Percentiles rank a stretch among this genome's conserved stretches.
Conservation (phyloP, 805 yeast genomes). For the Schwanniomyces pseudopolymorphus region DNA sequence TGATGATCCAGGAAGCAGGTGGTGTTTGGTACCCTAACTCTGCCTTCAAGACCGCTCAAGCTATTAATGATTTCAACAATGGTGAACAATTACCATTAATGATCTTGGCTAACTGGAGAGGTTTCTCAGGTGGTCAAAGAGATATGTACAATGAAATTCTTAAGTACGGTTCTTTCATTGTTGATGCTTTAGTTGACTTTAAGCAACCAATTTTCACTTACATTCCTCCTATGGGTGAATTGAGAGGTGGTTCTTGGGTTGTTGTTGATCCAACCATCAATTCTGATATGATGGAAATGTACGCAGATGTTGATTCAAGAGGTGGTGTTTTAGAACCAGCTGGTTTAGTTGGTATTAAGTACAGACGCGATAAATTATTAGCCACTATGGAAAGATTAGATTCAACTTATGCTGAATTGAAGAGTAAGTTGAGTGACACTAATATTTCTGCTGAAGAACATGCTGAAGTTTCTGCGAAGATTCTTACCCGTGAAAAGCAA, state of each 20-base stretch:
- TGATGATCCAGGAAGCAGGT: slow-evolving; percentile 90
- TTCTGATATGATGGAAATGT: slow-evolving; percentile 98
- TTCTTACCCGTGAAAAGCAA: slow-evolving; percentile 74
- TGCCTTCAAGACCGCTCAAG: slow-evolving; percentile 99
- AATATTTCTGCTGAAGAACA: slow-evolving; percentile 63
- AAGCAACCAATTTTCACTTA: slow-evolving; percentile 96
- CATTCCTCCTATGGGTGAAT: slow-evolving; percentile 97
- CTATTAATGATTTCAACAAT: slow-evolving; percentile 93
- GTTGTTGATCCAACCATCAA: slow-evolving; percentile 99
- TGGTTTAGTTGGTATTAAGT: slow-evolving; percentile 98
- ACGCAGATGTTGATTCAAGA: slow-evolving; percentile 92
- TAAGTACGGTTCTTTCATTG: slow-evolving; percentile 95
- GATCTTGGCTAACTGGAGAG: slow-evolving; percentile 99
- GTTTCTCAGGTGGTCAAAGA: slow-evolving; percentile 99
- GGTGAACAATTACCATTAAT: slow-evolving; percentile 98
- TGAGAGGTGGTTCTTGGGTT: slow-evolving; percentile 99
- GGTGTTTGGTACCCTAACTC: slow-evolving; percentile 99
- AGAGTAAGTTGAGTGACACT: slow-evolving; percentile 53
- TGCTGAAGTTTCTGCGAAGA: slow-evolving; percentile 59
- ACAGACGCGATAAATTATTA: slow-evolving; percentile 87
- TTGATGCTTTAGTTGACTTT: slow-evolving; percentile 93
- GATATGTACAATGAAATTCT: slow-evolving; percentile 98
- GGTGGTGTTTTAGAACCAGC: slow-evolving; percentile 99
- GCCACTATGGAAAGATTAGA: slow-evolving; percentile 93
- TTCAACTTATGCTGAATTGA: slow-evolving; percentile 65